Evolutionary conservation across 1,139 yeast genomes (phyloP).

Genomic region (Debaryomyces psychrophilus): DNA sequence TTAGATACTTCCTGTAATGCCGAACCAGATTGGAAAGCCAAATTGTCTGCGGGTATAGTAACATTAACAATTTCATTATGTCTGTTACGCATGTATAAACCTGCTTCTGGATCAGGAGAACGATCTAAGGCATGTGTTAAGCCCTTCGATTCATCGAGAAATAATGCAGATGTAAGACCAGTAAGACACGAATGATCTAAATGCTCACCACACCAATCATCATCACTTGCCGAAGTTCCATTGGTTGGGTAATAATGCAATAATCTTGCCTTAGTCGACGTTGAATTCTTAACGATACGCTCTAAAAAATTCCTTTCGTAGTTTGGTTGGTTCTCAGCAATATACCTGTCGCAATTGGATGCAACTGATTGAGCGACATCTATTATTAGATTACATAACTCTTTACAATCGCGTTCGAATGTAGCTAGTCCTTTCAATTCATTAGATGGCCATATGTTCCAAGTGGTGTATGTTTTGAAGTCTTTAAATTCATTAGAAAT

Average conservation of each 20-base stretch:
- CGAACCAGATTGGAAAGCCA: slow-evolving; percentile 70
- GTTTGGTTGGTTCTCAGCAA: slow-evolving; percentile 28
- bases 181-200: slow-evolving; percentile 66
- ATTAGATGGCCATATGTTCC: slow-evolving; percentile 58
- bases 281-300: slow-evolving; percentile 50
- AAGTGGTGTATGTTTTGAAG: slow-evolving; percentile 48
- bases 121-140: slow-evolving; percentile 24
- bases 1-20: slow-evolving; percentile 56
- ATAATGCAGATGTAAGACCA: slow-evolving; percentile 61
- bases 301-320: slow-evolving; percentile 44
- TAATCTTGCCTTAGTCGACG: slow-evolving; percentile 62
- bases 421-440: slow-evolving; percentile 22
- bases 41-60: slow-evolving; percentile 55
- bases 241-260: slow-evolving; percentile 53
- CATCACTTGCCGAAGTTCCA: slow-evolving; percentile 22
- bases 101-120: slow-evolving; percentile 52
- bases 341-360: slow-evolving; percentile 52
- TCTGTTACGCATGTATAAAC: slow-evolving; percentile 57
- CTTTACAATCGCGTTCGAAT: slow-evolving; percentile 42
- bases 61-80: slow-evolving; percentile 51
- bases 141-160: slow-evolving; percentile 42
- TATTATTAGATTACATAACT: slow-evolving; percentile 49
- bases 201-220: slow-evolving; percentile 69
- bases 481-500: slow-evolving; percentile 35
- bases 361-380: slow-evolving; percentile 57